Percentiles rank a stretch among this genome's conserved stretches.
Conservation (phyloP, 805 yeast species). For the Yarrowia alimentaria region DNA sequence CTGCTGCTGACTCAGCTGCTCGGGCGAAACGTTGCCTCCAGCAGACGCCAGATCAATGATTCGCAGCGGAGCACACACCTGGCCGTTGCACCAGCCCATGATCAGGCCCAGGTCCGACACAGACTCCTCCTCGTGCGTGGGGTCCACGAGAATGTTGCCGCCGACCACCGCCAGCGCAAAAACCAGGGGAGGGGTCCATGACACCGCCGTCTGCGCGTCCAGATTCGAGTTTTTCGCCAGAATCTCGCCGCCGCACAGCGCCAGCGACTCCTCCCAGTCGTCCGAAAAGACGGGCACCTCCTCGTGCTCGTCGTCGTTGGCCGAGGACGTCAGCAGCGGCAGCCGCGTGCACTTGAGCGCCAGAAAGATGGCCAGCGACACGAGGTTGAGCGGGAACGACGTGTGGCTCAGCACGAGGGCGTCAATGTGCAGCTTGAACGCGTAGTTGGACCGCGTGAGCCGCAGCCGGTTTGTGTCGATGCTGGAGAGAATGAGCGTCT, state of each 20-base stretch:
- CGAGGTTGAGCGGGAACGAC: constrained; percentile 76
- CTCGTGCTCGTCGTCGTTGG: constrained; percentile 62
- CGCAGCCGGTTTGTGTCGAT: constrained; percentile 45
- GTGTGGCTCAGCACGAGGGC: constrained; percentile 72
- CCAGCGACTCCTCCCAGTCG: constrained; percentile 67
- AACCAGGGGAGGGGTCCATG: constrained; percentile 68
- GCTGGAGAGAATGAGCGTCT: constrained; percentile 50
- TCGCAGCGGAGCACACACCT: constrained; percentile 68
- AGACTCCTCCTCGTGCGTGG: constrained; percentile 82
- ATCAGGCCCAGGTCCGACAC: constrained; percentile 83
- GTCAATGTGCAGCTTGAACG: constrained; percentile 76
- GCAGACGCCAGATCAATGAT: constrained; percentile 62
- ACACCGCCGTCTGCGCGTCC: constrained; percentile 18
- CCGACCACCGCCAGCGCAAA: constrained; percentile 78
- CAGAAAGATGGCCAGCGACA: constrained; percentile 75
- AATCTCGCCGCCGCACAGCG: constrained; percentile 43
- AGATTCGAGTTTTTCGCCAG: constrained; percentile 28
- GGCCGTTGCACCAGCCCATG: constrained; percentile 66
- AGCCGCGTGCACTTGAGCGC: constrained; percentile 77
- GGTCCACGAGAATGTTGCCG: constrained; percentile 70
- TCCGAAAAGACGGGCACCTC: constrained; percentile 91
- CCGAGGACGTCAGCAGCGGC: constrained; percentile 68
- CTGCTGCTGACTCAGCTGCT: constrained; percentile 36
- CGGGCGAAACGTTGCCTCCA: constrained; percentile 45
- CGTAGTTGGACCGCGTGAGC: constrained; percentile 66